Base-by-base conservation (phyloP, 192 early-diverging fungal species). In the Pilaira anomala region DNA sequence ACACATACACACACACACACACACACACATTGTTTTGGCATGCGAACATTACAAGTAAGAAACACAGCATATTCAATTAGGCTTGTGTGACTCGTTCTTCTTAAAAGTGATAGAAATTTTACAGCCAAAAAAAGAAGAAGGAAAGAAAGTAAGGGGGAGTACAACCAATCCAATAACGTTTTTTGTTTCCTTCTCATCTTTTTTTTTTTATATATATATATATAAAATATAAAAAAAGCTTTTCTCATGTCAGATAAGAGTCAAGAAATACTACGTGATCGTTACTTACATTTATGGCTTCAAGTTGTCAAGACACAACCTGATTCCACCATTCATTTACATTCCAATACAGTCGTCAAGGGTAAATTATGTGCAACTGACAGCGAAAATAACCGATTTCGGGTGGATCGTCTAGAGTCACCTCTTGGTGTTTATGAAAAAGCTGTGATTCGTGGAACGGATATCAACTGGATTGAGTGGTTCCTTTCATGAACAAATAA, bases 261-360 rank as follows among this genome's bases (percentile, higher is more conserved):
- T 8, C 11, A 42, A 58, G 18, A 61, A 19, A 60, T 41, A 19
- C 72, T 83, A 18, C 71, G 77, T 13, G 26, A 74, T 41, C 69
- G 78, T n/a, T 77, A 77, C 16, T 48, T 85, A 22, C 40, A 39
- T 18, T 79, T 85, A 65, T 85, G 83, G 83, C 50, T 85, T 3
- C 49, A 76, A 28, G 67, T 66, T 3, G 44, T 59, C 9, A 55
- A 77, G 22, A 28, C 63, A 18, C 49, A 68, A 18, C 61, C 75
- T 4, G 42, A 60, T 0, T 65, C 58, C 5, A 79, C 44, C 0
- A 50, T 76, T 0, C 41, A 62, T 42, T 63, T 85, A 40, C 69
- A 76, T 18, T 64, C 76, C 50, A 70, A 71, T 42, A 73, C 69
- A 18, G 60, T 62, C 1, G 73, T 82, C 2, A 36, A 66, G 57